Base-by-base conservation (phyloP, 2,329 filamentous ascomycete genomes). In the Cytospora paraplurivora region DNA sequence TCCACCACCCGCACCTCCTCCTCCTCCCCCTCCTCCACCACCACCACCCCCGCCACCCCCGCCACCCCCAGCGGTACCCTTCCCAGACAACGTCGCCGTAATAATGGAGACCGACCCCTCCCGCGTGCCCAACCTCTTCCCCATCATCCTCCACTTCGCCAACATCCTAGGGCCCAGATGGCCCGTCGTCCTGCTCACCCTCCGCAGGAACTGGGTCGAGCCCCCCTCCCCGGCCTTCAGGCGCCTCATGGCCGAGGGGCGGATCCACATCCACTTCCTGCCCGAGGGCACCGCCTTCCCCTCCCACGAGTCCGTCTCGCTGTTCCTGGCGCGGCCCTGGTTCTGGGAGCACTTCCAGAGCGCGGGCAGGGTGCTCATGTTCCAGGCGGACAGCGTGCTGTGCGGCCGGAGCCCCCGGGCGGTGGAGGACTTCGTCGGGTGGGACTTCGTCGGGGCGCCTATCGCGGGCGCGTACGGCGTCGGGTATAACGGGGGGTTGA, bases 181-280 rank as follows among this genome's bases (percentile, higher is more conserved):
- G 78, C 78, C 78, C 5, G 74, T 81, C 47, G 71, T 80, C 27
- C 74, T 80, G 50, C 78, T 77, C 66, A 81, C 79, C 0, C 72
- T 74, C 1, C 67, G 72, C n/a, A 68, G 70, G 59, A 71, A 65
- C 8, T 71, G 69, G 59, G 44, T 67, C 3, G 56, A 68, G 21
- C 68, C 67, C 4, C 49, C 58, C 15, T 76, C 75, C 4, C 72
- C 75, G 1, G 67, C 76, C 12, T 74, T 79, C 59, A 69, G 70
- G 12, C 76, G 76, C 7, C 74, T 76, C n/a, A 63, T 79, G 7
- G 67, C 68, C 19, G 60, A 68, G 4, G 70, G 72, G 15, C 65
- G 68, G n/a, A 70, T 81, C 63, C 70, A 76, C 62, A 71, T 81
- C 54, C 74, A 75, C 65, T 67, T 72, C 72, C 65, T 81, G 1